Base-by-base conservation (phyloP, 495 filamentous ascomycete species). In the Darksidea phi region DNA sequence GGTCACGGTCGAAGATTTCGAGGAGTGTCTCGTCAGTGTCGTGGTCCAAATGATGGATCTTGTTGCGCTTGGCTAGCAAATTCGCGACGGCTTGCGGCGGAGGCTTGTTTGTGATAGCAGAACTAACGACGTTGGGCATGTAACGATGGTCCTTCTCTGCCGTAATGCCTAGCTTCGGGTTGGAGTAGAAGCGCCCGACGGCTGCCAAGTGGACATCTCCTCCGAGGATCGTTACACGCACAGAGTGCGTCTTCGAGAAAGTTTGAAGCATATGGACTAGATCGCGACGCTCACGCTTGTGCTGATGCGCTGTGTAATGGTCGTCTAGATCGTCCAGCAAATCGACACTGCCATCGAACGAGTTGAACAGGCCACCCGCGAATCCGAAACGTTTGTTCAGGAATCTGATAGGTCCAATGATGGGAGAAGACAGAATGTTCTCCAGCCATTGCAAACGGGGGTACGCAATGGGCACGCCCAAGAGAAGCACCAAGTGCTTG, bases 401-500 rank as follows among this genome's bases (percentile, higher is more conserved):
- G 64, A 97, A 86, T 42, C 90, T 88, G 64, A 97, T 84, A 0
- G 90, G 89, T 1, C 85, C 90, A 66, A 96, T 86, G 43, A 96
- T 51, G 1, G 93, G 93, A 48, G 87, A 92, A 32, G 78, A 80
- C 59, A 97, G 84, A 54, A 97, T 87, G 70, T 93, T 95, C 70
- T 90, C 87, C 6, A 96, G 81, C 93, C 93, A 96, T 11, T 89
- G 90, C 42, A 97, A 80, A 54, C 93, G 89, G 6, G 93, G 93
- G 70, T 96, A 97, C 6, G 92, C 91, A 63, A 97, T 96, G 1
- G 93, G 93, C 25, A 97, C 90, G 52, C 93, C 93, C 46, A 97
- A 77, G 3, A 97, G 79, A 4, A 97, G 77, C 41, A 97, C 80
- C 42, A 97, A 74, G 64, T 97, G 93, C 72, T 86, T 88, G 69